Percentiles rank a stretch among this genome's conserved stretches.
These are phyloP conservation scores for Ophidiomyces ophidiicola DNA, from an alignment of 2,329 filamentous ascomycete genomes.

Conservation along the genomic window DNA sequence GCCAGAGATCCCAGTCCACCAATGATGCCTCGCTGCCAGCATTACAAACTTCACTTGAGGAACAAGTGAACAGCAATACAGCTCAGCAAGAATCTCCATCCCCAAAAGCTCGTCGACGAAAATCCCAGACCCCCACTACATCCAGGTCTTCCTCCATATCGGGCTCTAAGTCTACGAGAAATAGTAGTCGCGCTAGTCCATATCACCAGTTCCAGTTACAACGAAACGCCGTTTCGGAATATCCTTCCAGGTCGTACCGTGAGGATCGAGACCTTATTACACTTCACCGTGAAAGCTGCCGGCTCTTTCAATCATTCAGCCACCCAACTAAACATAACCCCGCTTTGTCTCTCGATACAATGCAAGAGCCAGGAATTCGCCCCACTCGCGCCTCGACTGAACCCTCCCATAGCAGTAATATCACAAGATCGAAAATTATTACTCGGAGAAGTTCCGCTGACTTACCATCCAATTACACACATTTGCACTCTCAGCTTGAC, in stretches of 20 bases:
- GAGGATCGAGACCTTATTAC: slow-evolving; percentile 28
- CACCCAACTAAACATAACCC: neutral
- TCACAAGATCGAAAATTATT: neutral
- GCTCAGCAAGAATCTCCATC: slow-evolving; percentile 13
- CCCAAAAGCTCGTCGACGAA: slow-evolving; percentile 23
- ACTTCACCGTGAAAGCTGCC: slow-evolving; percentile 32
- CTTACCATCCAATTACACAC: slow-evolving; percentile 88
- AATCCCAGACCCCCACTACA: slow-evolving; percentile 21
- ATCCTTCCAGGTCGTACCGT: slow-evolving; percentile 16
- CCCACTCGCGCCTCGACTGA: slow-evolving; percentile 1
- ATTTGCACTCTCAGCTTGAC: slow-evolving; percentile 85
- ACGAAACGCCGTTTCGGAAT: slow-evolving; percentile 20
- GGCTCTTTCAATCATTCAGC: slow-evolving; percentile 25
- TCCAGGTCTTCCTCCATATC: slow-evolving; percentile 17
- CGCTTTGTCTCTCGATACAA: neutral
- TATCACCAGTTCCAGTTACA: slow-evolving; percentile 20
- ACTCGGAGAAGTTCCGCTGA: slow-evolving; percentile 39
- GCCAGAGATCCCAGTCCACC: slow-evolving; percentile 5
- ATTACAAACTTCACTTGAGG: neutral
- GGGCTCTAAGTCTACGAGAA: slow-evolving; percentile 21
- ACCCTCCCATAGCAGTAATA: neutral
- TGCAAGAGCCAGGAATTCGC: neutral
- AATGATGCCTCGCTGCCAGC: no score
- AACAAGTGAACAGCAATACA: neutral
- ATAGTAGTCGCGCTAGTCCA: slow-evolving; percentile 23